phyloP scores from a whole-genome alignment of 2,329 filamentous ascomycete genomes.

The Sporothrix inflata region DNA sequence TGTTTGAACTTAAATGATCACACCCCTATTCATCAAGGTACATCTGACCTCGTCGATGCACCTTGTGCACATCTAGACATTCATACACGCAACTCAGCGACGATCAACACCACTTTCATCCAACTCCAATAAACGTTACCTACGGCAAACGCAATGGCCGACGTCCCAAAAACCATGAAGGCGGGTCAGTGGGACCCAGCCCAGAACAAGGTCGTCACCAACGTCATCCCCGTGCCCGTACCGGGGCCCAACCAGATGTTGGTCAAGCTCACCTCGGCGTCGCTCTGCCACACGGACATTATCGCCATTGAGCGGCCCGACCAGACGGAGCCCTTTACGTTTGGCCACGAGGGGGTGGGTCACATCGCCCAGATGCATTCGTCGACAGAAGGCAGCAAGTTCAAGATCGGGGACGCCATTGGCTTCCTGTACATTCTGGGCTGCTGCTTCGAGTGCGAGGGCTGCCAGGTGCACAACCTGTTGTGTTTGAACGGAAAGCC shows the following conservation, averaged over 20 bases:
- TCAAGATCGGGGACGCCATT: slow-evolving; percentile 48
- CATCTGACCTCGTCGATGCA: too few species aligned
- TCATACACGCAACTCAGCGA: neutral
- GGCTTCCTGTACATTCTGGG: slow-evolving; percentile 51
- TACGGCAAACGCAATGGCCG: neutral
- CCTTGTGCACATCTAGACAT: neutral
- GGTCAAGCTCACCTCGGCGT: slow-evolving; percentile 43
- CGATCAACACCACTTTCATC: neutral
- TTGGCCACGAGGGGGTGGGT: slow-evolving; percentile 54
- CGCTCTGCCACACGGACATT: slow-evolving; percentile 43
- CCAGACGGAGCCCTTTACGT: slow-evolving; percentile 34
- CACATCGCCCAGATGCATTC: slow-evolving; percentile 44
- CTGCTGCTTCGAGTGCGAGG: slow-evolving; percentile 51
- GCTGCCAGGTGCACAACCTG: slow-evolving; percentile 50
- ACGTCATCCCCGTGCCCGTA: slow-evolving; percentile 49
- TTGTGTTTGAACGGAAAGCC: slow-evolving; percentile 45
- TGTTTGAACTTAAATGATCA: too few species aligned
- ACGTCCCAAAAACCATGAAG: slow-evolving; percentile 33
- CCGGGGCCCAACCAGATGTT: slow-evolving; percentile 47
- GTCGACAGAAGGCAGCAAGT: too few species aligned
- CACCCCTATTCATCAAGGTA: too few species aligned
- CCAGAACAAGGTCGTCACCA: slow-evolving; percentile 35
- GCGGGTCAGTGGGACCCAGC: slow-evolving; percentile 33
- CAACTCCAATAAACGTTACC: neutral
- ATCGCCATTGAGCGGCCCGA: slow-evolving; percentile 34